Evolutionary conservation across 202 grass and related monocot species (phyloP).

Genomic region (Zizania palustris): DNA sequence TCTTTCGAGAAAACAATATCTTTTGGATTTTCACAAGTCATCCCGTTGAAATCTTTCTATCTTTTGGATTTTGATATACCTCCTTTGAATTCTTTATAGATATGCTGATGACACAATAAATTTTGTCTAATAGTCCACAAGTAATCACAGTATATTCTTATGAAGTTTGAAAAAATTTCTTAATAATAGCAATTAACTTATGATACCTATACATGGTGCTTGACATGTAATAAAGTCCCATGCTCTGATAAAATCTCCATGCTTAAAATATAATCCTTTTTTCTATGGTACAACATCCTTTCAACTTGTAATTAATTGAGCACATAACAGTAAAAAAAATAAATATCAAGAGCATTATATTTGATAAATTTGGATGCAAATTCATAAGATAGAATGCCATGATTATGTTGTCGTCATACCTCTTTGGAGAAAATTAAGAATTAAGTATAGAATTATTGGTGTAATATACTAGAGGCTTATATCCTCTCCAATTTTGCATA

Average conservation of each 20-base stretch:
- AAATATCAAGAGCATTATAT: not conserved
- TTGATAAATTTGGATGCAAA: not conserved
- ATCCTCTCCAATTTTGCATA: not conserved
- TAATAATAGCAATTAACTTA: not conserved
- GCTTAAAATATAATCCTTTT: not conserved
- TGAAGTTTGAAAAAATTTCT: not conserved
- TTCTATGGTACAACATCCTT: not conserved
- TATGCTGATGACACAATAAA: not conserved
- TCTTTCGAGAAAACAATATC: slow-evolving; percentile 12
- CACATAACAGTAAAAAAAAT: not conserved
- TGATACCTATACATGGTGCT: not conserved
- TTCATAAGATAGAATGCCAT: not conserved
- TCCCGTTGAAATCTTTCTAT: not conserved
- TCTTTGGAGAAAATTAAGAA: not conserved
- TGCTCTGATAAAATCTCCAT: not conserved
- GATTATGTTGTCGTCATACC: not conserved
- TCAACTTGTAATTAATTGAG: not conserved
- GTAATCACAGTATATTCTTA: not conserved
- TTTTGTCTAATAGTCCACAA: not conserved
- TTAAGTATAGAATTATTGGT: not conserved
- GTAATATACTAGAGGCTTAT: not conserved
- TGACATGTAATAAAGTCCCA: not conserved
- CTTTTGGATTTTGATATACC: not conserved
- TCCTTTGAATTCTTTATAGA: not conserved
- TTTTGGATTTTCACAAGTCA: not conserved